A percentile compares a stretch with the other conserved stretches of the same genome.
Conservation (phyloP, 495 filamentous ascomycete genomes). For the Daldinia loculata region DNA sequence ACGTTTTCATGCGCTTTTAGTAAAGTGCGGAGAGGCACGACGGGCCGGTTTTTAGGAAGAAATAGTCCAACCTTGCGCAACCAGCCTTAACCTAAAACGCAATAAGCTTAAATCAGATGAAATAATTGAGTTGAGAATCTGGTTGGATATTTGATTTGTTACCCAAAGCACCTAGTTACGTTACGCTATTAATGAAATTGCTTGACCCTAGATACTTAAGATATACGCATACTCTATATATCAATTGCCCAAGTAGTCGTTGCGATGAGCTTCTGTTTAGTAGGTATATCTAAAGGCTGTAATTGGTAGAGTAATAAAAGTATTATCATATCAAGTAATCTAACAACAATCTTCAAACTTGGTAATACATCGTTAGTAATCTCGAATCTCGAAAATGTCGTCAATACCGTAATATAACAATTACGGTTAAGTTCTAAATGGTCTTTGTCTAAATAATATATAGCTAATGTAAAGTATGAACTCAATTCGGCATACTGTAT, state of each 20-base stretch:
- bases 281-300: not conserved
- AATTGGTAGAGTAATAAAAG: no score
- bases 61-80: not conserved
- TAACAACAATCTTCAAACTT: no score
- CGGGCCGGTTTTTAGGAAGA: not conserved
- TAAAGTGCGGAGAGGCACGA: conserved; percentile 8
- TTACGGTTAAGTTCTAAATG: no score
- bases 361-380: no score
- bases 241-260: not conserved
- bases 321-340: no score
- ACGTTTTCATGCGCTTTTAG: conserved; percentile 3
- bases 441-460: no score
- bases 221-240: not conserved
- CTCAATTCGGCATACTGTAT: no score
- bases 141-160: not conserved
- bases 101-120: conserved; percentile 1
- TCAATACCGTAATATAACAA: no score
- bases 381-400: no score
- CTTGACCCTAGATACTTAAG: not conserved
- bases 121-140: not conserved
- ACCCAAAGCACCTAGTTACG: not conserved
- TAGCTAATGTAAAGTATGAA: no score
- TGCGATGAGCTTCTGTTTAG: not conserved
- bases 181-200: not conserved
- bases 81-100: not conserved